Evolutionary conservation across 345 rosid species (phyloP), one percentile per base, ranked within the genome.

Genomic region (Brassica juncea): DNA sequence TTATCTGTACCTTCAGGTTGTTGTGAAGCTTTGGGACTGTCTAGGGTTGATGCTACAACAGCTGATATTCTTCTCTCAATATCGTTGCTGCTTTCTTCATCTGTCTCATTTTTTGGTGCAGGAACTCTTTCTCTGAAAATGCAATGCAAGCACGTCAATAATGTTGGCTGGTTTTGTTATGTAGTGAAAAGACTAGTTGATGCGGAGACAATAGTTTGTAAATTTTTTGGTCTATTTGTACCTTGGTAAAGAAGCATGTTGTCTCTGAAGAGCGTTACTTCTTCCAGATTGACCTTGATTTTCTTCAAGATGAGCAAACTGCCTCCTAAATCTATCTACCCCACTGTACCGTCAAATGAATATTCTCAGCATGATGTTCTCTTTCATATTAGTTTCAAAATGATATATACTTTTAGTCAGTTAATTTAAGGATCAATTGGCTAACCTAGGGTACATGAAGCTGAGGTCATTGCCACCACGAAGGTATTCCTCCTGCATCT

Each of bases 261-360:
- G 98, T 77, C 99, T 87, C 70, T 83, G 97, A 72, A 94, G 92
- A 35, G 77, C 77, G 32, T 85, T 79, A 74, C 85, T 83, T 82
- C 82, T 86, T 86, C 88, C 98, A 14, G 91, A 94, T 78, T 84
- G 92, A 76, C 92, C 90, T 77, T 79, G 80, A 76, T 88, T 89
- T 82, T 94, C 99, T 88, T 94, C 99, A 25, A 94, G 91, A 82
- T 94, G 98, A 1, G 99, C 99, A 84, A 94, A 94, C 76, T 94
- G 99, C 70, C 97, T 82, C 90, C 86, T 91, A 81, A 94, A 94
- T 67, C 99, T 91, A 84, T 94, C 99, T 54, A 94, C 98, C 15
- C 99, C 99, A 80, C 99, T 94, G 76, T 6, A 80, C 73, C 79
- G 2, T 44, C 14, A 64, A 71, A 44, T 1, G 25, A 16, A 63